A percentile compares a stretch with the other conserved stretches of the same genome.
Evolutionary conservation across 2,329 filamentous ascomycete species (phyloP).

Genomic region (Malbranchea zuffiana): DNA sequence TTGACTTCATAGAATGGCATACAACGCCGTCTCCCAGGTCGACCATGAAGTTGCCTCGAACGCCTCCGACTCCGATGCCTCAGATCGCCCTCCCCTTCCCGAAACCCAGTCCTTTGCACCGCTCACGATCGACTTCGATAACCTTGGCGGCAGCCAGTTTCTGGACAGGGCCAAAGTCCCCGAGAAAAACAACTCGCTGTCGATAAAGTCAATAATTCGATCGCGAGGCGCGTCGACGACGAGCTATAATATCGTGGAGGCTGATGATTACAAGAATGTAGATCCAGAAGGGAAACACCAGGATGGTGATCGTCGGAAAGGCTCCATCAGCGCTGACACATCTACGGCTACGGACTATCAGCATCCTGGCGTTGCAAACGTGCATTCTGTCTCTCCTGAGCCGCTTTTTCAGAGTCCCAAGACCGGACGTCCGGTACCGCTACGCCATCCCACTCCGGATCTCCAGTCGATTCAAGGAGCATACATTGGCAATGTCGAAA

Average conservation of each 20-base stretch:
- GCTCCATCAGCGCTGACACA: not conserved
- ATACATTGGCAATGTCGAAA: conserved; percentile 40
- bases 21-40: conserved; percentile 34
- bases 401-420: conserved; percentile 30
- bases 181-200: conserved; percentile 18
- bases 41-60: conserved; percentile 31
- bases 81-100: conserved; percentile 22
- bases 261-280: conserved; percentile 34
- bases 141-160: conserved; percentile 22
- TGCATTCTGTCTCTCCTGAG: conserved; percentile 13
- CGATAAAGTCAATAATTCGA: conserved; percentile 13
- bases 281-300: conserved; percentile 17
- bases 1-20: conserved; percentile 27
- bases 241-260: conserved; percentile 39
- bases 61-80: conserved; percentile 26
- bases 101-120: conserved; percentile 20
- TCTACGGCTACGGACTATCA: not conserved
- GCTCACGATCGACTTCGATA: conserved; percentile 24
- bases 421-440: conserved; percentile 32
- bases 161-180: conserved; percentile 22
- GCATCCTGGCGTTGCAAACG: not conserved
- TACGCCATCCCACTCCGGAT: conserved; percentile 40
- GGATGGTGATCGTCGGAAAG: conserved; percentile 7
- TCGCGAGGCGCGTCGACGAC: conserved; percentile 11
- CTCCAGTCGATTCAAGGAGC: conserved; percentile 42